These are phyloP conservation scores for Saitozyma podzolica DNA, from an alignment of 768 basidiomycete genomes.

Conservation along the genomic window DNA sequence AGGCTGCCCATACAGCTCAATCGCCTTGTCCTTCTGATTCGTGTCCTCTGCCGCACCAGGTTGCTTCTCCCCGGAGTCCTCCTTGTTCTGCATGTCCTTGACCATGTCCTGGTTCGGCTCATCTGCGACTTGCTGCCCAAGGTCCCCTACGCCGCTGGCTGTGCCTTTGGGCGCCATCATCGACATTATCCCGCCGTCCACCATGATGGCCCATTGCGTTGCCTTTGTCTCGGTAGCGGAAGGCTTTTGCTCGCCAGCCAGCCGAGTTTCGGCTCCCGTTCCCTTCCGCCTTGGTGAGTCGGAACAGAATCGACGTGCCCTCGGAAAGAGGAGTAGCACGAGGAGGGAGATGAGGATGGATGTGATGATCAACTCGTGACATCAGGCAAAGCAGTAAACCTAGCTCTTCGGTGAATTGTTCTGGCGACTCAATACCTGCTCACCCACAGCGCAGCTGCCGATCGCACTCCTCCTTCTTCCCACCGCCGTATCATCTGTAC, in stretches of 20 bases:
- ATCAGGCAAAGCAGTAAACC: conserved; percentile 55
- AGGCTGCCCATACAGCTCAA: conserved; percentile 51
- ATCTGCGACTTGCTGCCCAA: conserved; percentile 16
- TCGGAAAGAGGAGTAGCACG: conserved; percentile 54
- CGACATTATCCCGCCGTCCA: conserved; percentile 48
- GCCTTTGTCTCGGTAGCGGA: conserved; percentile 14
- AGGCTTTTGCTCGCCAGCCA: conserved; percentile 3
- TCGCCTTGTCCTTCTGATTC: conserved; percentile 51
- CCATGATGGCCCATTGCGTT: conserved; percentile 8
- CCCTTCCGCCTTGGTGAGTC: too few species aligned
- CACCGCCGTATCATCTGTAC: conserved; percentile 55
- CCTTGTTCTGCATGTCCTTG: conserved; percentile 45
- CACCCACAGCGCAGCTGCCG: conserved; percentile 48
- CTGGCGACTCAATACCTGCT: conserved; percentile 17
- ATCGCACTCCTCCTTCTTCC: conserved; percentile 51
- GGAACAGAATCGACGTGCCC: conserved; percentile 50
- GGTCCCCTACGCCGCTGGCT: conserved; percentile 5
- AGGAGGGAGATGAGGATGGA: conserved; percentile 49
- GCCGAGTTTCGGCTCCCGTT: conserved; percentile 45
- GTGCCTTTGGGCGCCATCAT: conserved; percentile 47
- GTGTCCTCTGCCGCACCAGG: conserved; percentile 33
- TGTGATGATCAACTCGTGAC: conserved; percentile 52
- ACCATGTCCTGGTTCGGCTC: conserved; percentile 40
- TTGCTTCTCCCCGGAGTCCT: conserved; percentile 35
- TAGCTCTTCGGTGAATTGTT: background rate